Evolutionary conservation across 371 early-diverging fungal species (phyloP).

Genomic region (Antonospora locustae): DNA sequence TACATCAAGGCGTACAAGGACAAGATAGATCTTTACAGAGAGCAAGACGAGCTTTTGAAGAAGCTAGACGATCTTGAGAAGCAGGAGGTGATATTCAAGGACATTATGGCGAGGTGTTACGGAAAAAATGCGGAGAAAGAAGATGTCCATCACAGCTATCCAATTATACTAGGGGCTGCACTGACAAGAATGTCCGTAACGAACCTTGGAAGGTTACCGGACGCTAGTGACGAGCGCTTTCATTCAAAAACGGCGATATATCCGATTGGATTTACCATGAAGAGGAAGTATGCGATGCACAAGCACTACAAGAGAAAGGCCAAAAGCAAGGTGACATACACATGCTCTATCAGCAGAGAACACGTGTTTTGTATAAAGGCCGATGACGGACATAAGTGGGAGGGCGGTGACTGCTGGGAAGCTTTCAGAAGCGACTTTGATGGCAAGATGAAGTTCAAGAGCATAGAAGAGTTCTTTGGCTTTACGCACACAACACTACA

Average conservation of each 20-base stretch:
- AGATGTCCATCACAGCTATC: too few species aligned
- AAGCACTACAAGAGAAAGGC: slow-evolving; percentile 2
- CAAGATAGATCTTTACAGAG: too few species aligned
- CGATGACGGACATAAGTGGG: slow-evolving; percentile 30
- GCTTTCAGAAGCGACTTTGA: slow-evolving; percentile 21
- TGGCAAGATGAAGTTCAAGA: slow-evolving; percentile 12
- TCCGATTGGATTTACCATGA: slow-evolving; percentile 33
- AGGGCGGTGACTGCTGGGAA: slow-evolving; percentile 20
- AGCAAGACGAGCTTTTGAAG: too few species aligned
- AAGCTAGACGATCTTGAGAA: too few species aligned
- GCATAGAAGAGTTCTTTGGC: slow-evolving; percentile 46
- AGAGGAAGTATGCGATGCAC: slow-evolving; percentile 19
- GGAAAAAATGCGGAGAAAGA: too few species aligned
- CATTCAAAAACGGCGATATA: slow-evolving; percentile 29
- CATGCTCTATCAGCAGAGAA: slow-evolving; percentile 12
- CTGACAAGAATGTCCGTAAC: too few species aligned
- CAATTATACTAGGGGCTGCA: too few species aligned
- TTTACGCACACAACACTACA: slow-evolving; percentile 25
- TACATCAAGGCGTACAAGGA: too few species aligned
- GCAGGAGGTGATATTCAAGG: too few species aligned
- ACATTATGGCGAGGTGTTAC: too few species aligned
- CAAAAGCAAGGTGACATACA: slow-evolving; percentile 25
- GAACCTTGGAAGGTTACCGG: slow-evolving; percentile 39
- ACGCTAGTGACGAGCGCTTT: slow-evolving; percentile 20
- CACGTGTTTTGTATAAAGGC: slow-evolving; percentile 8